phyloP scores from a whole-genome alignment of 2,329 filamentous ascomycete genomes.

The Trichoderma oligosporum region DNA sequence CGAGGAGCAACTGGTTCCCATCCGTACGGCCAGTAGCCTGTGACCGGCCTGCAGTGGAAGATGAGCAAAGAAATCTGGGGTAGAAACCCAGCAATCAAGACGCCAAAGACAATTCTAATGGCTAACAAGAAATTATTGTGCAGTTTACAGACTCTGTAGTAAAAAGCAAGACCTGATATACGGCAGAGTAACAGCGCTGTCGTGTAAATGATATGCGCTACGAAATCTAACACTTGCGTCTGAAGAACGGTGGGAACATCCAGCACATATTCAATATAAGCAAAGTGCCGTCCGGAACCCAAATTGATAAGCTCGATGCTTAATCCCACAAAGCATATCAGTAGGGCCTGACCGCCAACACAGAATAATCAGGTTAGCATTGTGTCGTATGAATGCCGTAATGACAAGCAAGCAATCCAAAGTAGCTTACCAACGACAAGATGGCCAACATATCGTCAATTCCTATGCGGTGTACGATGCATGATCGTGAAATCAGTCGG shows the following conservation, averaged over 20 bases:
- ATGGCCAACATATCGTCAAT: slow-evolving; percentile 39
- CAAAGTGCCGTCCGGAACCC: slow-evolving; percentile 46
- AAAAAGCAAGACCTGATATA: slow-evolving; percentile 50
- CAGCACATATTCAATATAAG: slow-evolving; percentile 46
- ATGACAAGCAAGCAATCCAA: neutral
- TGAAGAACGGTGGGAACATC: slow-evolving; percentile 37
- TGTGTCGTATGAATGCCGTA: no score
- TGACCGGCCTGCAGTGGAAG: slow-evolving; percentile 50
- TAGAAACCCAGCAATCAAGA: slow-evolving; percentile 42
- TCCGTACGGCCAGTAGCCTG: slow-evolving; percentile 48
- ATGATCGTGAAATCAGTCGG: slow-evolving; percentile 34
- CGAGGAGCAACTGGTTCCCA: slow-evolving; percentile 40
- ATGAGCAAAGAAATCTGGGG: slow-evolving; percentile 48
- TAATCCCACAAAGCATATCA: slow-evolving; percentile 43
- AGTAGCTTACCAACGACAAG: slow-evolving; percentile 33
- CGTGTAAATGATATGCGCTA: slow-evolving; percentile 50
- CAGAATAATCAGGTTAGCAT: neutral
- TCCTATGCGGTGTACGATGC: slow-evolving; percentile 37
- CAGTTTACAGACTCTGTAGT: slow-evolving; percentile 43
- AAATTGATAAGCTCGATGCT: slow-evolving; percentile 43
- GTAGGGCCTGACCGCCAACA: slow-evolving; percentile 28
- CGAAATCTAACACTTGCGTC: slow-evolving; percentile 48
- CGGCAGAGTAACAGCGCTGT: slow-evolving; percentile 48
- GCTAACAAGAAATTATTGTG: slow-evolving; percentile 34
- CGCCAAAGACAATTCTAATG: slow-evolving; percentile 35